Base-by-base conservation (phyloP, 139 green algal species). In the Coelastrella sp. region DNA sequence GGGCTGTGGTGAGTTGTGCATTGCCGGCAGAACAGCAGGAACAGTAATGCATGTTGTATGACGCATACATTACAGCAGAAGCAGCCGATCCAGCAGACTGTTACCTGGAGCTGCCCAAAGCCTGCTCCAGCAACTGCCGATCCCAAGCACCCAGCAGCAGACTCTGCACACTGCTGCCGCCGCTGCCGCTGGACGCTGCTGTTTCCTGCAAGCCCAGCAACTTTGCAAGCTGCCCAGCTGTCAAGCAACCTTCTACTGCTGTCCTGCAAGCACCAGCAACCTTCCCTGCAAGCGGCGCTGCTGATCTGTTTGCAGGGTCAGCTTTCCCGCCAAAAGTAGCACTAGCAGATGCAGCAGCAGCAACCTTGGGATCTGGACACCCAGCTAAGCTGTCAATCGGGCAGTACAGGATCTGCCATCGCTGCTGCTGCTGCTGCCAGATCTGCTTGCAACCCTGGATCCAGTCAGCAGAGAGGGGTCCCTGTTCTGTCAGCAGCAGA, bases 401-500 rank as follows among this genome's bases (percentile, higher is more conserved):
- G 20, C 22, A 57, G 68, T 88, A 88, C 19, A 19, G 66, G 66
- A 88, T 54, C 19, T 88, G 66, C 83, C 83, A 88, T 13, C 47
- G 81, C 81, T 77, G 64, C 81, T 79, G 65, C 65, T 79, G 83
- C 68, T 88, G 83, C 68, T 80, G 68, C 54, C 77, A 83, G 68
- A 76, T 22, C 22, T 76, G 8, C 81, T 58, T 47, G 83, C 83
- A 80, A 17, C 80, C 32, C 14, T 88, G 83, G 17, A 81, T 8
- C 83, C 83, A 88, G 4, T 16, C 7, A n/a, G 83, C 83, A 47
- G 68, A 73, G 19, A 88, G 66, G 17, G 83, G 68, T 0, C 83
- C 83, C 20, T 80, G 68, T 58, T 88, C 83, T 59, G 68, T 58
- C 16, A 88, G 83, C 66, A 88, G 83, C 83, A 88, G 83, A 54